phyloP scores from a whole-genome alignment of 192 early-diverging fungal genomes.

The Lunasporangiospora selenospora region DNA sequence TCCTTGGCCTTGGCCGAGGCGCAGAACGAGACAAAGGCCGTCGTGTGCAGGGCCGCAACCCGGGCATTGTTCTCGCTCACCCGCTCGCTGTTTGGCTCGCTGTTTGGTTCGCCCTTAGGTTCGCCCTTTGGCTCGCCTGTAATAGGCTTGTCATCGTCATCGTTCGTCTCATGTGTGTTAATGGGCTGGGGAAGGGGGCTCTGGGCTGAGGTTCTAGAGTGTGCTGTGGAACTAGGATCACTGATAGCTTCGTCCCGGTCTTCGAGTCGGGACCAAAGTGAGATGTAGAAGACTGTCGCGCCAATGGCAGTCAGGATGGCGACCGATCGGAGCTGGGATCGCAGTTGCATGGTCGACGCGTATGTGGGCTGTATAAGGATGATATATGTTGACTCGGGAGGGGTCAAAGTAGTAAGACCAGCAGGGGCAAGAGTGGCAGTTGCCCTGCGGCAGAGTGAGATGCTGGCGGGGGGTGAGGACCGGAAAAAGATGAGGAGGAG shows the following conservation, averaged over 20 bases:
- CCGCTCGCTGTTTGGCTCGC: background rate
- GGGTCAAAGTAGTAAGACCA: background rate
- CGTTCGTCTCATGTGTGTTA: background rate
- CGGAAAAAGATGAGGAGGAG: background rate
- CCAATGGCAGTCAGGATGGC: conserved; percentile 16
- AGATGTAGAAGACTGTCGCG: conserved; percentile 20
- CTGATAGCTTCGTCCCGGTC: background rate
- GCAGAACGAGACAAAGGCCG: conserved; percentile 21
- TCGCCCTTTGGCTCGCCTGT: background rate
- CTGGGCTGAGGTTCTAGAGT: background rate
- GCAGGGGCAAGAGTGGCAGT: too few species aligned
- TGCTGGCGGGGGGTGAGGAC: too few species aligned
- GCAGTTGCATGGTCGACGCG: conserved; percentile 1
- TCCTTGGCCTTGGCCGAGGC: background rate
- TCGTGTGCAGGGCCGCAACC: conserved; percentile 4
- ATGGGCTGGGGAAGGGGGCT: background rate
- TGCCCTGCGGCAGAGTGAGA: too few species aligned
- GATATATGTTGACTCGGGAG: background rate
- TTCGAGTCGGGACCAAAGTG: conserved; percentile 3
- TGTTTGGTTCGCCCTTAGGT: background rate
- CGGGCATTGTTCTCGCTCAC: conserved; percentile 16
- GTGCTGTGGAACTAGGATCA: background rate
- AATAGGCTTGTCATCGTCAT: too few species aligned
- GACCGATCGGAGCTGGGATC: conserved; percentile 7
- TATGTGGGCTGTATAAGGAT: background rate